Evolutionary conservation across 257 asterid species (phyloP), one percentile per base, ranked within the genome.

Genomic region (Ehretia macrophylla): DNA sequence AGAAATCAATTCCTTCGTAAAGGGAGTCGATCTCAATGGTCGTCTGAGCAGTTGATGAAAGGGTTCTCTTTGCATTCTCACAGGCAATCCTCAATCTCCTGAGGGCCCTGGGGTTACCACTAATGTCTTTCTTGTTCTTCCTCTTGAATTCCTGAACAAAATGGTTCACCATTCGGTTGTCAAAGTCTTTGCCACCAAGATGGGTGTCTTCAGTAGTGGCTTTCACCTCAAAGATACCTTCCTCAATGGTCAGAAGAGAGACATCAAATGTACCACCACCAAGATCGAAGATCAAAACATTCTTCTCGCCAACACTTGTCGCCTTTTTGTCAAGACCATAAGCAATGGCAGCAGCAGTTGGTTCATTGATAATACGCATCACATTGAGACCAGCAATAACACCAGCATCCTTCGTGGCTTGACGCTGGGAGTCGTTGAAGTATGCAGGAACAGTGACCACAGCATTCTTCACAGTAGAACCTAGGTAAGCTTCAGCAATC

Each of bases 221-320:
- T 55, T 77, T 77, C 21, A 77, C 82, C 66, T 77, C 82, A 44
- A 76, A 76, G 68, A 76, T 76, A 47, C 82, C 82, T 37, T 76
- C 82, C 64, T 76, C 78, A 49, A 72, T 76, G 20, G 82, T 76
- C 14, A 76, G 73, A 8, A 76, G 73, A 51, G 78, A 68, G 22
- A 87, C 96, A 77, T 87, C 96, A 22, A 87, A 87, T 5, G 96
- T 87, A 20, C 94, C 96, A 56, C 96, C 94, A 48, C 96, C 94
- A 68, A 84, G 94, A 66, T 87, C 94, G 37, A 87, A 87, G 59
- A 87, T 87, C 71, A 87, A 32, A 16, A 87, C 90, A 64, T 87
- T 87, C 79, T 87, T 87, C 77, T 85, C 96, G 8, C 94, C 89
- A 4, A 79, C 90, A 38, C 94, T 87, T 17, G 87, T 83, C 1